Conservation (phyloP, 2,329 filamentous ascomycete genomes). For the Curvularia lunata region DNA sequence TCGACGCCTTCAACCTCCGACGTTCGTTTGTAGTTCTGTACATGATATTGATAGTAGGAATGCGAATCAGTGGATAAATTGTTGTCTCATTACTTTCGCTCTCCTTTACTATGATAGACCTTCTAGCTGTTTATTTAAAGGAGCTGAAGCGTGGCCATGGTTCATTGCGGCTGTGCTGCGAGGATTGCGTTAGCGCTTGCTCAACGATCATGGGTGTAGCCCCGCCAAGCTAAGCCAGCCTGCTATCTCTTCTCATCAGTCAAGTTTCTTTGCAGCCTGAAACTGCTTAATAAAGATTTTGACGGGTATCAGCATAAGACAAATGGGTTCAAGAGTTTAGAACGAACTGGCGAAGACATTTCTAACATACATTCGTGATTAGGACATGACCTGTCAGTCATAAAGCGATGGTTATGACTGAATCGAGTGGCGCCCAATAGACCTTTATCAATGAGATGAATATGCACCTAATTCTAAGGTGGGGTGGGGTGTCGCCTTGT, state of each 20-base stretch:
- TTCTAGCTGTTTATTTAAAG: not conserved
- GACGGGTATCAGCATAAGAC: not conserved
- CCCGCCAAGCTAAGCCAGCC: not conserved
- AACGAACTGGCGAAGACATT: not conserved
- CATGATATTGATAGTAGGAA: not conserved
- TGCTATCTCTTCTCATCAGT: not conserved
- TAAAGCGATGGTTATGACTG: not conserved
- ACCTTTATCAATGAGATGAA: not conserved
- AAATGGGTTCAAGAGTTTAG: not conserved
- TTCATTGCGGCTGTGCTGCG: not conserved
- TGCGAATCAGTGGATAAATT: not conserved
- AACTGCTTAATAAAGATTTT: not conserved
- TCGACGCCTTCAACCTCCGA: not conserved
- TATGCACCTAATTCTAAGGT: not conserved
- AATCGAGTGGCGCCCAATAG: not conserved
- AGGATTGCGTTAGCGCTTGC: not conserved
- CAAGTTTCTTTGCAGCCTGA: not conserved
- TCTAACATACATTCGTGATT: not conserved
- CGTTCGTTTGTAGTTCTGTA: not conserved
- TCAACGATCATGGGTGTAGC: not conserved
- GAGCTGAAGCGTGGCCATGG: not conserved
- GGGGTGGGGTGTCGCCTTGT: not conserved
- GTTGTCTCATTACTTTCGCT: not conserved
- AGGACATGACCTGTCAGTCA: not conserved
- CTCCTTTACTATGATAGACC: not conserved